phyloP scores from a whole-genome alignment of 331 rosid species.

The Malus hybrid region DNA sequence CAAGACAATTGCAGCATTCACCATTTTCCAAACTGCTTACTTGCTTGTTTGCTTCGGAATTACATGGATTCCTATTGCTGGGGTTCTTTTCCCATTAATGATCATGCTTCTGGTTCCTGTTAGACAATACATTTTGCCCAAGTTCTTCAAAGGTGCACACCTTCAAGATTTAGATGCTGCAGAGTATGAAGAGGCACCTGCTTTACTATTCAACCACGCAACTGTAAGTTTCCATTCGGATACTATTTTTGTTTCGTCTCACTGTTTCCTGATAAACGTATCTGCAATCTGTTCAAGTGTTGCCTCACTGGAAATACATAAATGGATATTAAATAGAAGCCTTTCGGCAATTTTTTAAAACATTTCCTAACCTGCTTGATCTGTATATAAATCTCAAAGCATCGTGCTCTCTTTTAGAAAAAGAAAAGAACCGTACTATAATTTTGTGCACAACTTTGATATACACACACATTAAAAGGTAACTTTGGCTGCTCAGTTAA shows the following conservation, averaged over 20 bases:
- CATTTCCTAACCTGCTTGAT: not conserved
- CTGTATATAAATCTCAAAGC: not conserved
- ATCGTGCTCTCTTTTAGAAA: not conserved
- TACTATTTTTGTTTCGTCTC: not conserved
- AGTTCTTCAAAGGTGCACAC: constrained; percentile 59
- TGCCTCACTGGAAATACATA: not conserved
- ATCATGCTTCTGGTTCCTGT: constrained; percentile 85
- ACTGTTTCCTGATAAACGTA: not conserved
- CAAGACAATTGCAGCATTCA: constrained; percentile 55
- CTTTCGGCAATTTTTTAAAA: not conserved
- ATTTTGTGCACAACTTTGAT: not conserved
- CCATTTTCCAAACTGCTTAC: constrained; percentile 61
- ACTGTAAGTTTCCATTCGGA: constrained; percentile 28
- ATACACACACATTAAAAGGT: not conserved
- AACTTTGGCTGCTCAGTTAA: not conserved
- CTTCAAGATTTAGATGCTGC: constrained; percentile 84
- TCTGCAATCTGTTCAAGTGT: not conserved
- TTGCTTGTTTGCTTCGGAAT: constrained; percentile 69
- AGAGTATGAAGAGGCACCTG: constrained; percentile 62
- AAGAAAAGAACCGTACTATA: not conserved
- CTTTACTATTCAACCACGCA: constrained; percentile 33
- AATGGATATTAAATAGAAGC: not conserved
- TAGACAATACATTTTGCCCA: constrained; percentile 72
- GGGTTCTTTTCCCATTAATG: constrained; percentile 74
- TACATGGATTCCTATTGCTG: constrained; percentile 76